Conservation (phyloP, 768 basidiomycete genomes). For the Leucocoprinus sp. region DNA sequence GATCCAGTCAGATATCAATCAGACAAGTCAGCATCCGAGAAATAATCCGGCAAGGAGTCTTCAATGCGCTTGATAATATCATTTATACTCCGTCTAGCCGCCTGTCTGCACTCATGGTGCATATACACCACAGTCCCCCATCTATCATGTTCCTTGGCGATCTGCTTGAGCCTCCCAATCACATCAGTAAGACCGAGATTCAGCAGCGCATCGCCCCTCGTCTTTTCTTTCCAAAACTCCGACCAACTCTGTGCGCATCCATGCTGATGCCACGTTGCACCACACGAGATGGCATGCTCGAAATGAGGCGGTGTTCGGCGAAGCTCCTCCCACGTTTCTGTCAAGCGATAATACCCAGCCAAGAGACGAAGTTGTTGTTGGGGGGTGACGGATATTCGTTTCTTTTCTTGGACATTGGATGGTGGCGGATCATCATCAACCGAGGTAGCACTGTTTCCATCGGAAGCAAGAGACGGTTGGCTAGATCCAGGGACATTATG, state of each 20-base stretch:
- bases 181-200: constrained; percentile 57
- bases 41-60: constrained; percentile 56
- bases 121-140: constrained; percentile 72
- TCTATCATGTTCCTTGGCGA: constrained; percentile 61
- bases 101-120: constrained; percentile 64
- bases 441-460: background rate
- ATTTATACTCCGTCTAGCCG: constrained; percentile 47
- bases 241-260: constrained; percentile 66
- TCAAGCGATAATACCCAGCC: constrained; percentile 62
- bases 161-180: constrained; percentile 50
- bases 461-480: constrained; percentile 11
- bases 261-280: constrained; percentile 65
- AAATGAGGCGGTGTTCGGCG: constrained; percentile 51
- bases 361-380: constrained; percentile 59
- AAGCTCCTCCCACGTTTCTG: constrained; percentile 56
- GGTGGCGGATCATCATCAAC: constrained; percentile 15
- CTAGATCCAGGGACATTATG: constrained; percentile 12
- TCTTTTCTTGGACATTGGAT: constrained; percentile 22
- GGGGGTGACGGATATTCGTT: constrained; percentile 33
- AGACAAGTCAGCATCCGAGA: constrained; percentile 26
- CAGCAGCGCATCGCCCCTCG: constrained; percentile 51
- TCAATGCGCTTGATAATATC: constrained; percentile 50
- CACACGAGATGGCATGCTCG: constrained; percentile 56
- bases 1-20: background rate
- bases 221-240: constrained; percentile 77